Base-by-base conservation (phyloP, 805 yeast genomes). In the Ogataea siamensis region DNA sequence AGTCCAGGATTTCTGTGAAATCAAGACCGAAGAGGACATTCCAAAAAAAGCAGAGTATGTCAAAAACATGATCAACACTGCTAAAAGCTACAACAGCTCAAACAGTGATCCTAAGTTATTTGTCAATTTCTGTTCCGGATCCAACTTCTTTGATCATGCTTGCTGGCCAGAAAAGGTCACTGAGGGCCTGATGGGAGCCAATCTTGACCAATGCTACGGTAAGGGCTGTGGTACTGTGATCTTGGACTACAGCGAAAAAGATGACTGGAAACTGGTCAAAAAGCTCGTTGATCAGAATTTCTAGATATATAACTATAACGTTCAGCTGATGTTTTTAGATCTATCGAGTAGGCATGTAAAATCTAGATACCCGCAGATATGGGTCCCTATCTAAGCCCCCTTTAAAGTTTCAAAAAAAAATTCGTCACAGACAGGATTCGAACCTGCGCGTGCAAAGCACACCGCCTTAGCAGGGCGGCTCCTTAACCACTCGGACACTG, bases 401-500 rank as follows among this genome's bases (percentile, higher is more conserved):
- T n/a, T n/a, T n/a, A n/a, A n/a, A n/a, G n/a, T n/a, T n/a, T n/a
- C n/a, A n/a, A 18, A 35, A 62, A 74, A 74, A 68, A 68, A 64
- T 58, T 51, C 95, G 96, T 84, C 86, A 87, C 94, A 83, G 94
- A 86, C 95, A 87, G 94, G 96, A 87, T 87, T 87, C 96, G 96
- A 87, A 87, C 96, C 94, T 87, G 95, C 95, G 96, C 80, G 77
- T 83, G 87, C 79, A 81, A 71, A 81, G 77, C 87, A 83, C 86
- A 81, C 79, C 78, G 85, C 87, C 87, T 80, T 73, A 75, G 81
- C 81, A 75, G 81, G 81, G 81, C 74, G 75, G 74, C 81, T 77
- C 80, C 80, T 75, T 75, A 75, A 75, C 80, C 81, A 74, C 81
- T 75, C 80, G 80, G 80, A 77, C 80, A 75, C 80, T 71, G 78